phyloP scores from a whole-genome alignment of 441 rosid species.

The Brassica hybrid region DNA sequence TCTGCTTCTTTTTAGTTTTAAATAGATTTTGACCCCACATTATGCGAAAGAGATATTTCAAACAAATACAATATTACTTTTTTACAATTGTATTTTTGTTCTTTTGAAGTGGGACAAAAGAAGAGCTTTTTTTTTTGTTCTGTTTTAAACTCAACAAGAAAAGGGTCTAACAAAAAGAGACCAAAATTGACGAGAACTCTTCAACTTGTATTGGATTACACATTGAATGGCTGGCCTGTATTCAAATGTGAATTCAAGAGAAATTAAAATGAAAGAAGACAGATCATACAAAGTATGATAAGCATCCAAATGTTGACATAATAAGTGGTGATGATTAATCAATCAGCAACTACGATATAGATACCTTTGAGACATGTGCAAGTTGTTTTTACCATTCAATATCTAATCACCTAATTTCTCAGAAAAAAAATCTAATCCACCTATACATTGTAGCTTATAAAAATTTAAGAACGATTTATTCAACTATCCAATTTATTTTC shows the following conservation, averaged over 20 bases:
- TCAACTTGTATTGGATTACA: slow-evolving; percentile 38
- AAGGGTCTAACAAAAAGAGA: slow-evolving; percentile 10
- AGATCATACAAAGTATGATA: slow-evolving; percentile 14
- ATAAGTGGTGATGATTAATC: slow-evolving; percentile 7
- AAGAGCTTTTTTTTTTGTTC: background rate
- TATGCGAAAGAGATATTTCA: background rate
- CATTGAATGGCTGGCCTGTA: slow-evolving; percentile 6
- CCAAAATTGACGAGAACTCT: slow-evolving; percentile 31
- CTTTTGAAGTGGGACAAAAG: background rate
- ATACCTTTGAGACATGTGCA: background rate
- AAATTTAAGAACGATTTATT: background rate
- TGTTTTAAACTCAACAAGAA: background rate
- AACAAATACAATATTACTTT: background rate
- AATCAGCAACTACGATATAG: slow-evolving; percentile 1
- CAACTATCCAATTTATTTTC: background rate
- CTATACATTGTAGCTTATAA: background rate
- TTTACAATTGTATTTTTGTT: slow-evolving; percentile 4
- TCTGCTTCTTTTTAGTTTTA: slow-evolving; percentile 2
- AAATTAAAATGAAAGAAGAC: slow-evolving; percentile 1
- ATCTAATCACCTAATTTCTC: background rate
- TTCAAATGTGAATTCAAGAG: background rate
- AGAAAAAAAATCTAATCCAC: background rate
- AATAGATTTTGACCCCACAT: background rate
- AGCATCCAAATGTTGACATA: slow-evolving; percentile 27
- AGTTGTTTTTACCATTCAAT: background rate